Evolutionary conservation across 177 flowering plant genomes (phyloP), one percentile per base, ranked within the genome.

Genomic region (Vitis hybrid): DNA sequence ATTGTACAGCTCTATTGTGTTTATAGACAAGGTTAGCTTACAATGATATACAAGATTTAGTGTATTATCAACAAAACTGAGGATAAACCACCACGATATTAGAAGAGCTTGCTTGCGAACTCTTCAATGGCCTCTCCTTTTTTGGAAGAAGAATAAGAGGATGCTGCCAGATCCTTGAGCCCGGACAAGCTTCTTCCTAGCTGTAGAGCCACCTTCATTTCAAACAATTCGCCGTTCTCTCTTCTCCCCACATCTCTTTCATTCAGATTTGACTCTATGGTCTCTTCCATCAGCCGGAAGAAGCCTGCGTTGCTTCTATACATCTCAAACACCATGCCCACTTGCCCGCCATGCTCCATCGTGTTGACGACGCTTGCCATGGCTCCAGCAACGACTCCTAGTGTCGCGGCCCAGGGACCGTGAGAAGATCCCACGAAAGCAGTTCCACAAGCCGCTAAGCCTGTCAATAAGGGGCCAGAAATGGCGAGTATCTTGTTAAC

Each of bases 261-360:
- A 17, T 48, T 58, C 2, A 83, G 57, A 0, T 66, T 75, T 1
- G 80, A 65, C 24, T 78, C 81, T 14, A 85, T 79, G 0, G 76
- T 50, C 35, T 79, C 86, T 63, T 80, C 78, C 62, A 83, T 9
- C 1, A 46, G 71, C 15, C 50, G 53, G n/a, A 86, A 84, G 76
- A 79, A 81, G 3, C 89, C 87, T 11, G 76, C 87, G 30, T 54
- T 35, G 75, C 77, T 79, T 70, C 84, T 80, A 58, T 86, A 84
- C 89, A 86, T 82, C 80, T 84, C 87, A 13, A 77, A 46, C 75
- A 84, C 89, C 89, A 87, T 87, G 17, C 91, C 91, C 0, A 87
- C 84, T 77, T 87, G 91, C 32, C 83, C 87, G 4, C 91, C 91
- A 60, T 87, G 91, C 78, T 87, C 82, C 3, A 87, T 30, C 0